Evolutionary conservation across 148 eudicot species (phyloP).

Genomic region (Silene latifolia): DNA sequence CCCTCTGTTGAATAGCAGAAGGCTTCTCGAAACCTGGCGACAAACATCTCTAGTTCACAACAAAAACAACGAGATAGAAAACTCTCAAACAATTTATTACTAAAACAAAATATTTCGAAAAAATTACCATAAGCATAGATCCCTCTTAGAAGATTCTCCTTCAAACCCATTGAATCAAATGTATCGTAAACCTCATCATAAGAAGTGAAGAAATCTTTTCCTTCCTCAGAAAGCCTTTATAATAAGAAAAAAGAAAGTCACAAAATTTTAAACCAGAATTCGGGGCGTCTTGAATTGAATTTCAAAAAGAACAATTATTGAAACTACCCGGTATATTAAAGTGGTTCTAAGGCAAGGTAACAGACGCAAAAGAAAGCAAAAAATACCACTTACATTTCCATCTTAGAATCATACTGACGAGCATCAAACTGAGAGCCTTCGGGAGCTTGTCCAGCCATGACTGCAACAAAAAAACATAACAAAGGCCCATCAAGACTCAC

Average conservation of each 20-base stretch:
- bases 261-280: not conserved
- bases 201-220: slow-evolving; percentile 31
- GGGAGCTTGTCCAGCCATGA: slow-evolving; percentile 59
- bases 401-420: slow-evolving; percentile 50
- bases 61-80: not conserved
- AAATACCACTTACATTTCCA: slow-evolving; percentile 55
- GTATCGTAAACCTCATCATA: slow-evolving; percentile 32
- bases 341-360: not conserved
- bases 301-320: not conserved
- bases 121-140: slow-evolving; percentile 35
- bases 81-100: not conserved
- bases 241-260: not conserved
- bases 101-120: not conserved
- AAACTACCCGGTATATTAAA: too few species aligned
- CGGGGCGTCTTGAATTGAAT: not conserved
- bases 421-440: slow-evolving; percentile 69
- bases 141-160: slow-evolving; percentile 38
- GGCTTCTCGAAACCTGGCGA: slow-evolving; percentile 37
- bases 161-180: slow-evolving; percentile 34
- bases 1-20: slow-evolving; percentile 38
- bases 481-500: not conserved
- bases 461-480: slow-evolving; percentile 23
- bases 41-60: not conserved
- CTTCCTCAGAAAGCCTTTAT: slow-evolving; percentile 30
- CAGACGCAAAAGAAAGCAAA: not conserved